Evolutionary conservation across 2,329 filamentous ascomycete genomes (phyloP).

Genomic region (Colletotrichum horii): DNA sequence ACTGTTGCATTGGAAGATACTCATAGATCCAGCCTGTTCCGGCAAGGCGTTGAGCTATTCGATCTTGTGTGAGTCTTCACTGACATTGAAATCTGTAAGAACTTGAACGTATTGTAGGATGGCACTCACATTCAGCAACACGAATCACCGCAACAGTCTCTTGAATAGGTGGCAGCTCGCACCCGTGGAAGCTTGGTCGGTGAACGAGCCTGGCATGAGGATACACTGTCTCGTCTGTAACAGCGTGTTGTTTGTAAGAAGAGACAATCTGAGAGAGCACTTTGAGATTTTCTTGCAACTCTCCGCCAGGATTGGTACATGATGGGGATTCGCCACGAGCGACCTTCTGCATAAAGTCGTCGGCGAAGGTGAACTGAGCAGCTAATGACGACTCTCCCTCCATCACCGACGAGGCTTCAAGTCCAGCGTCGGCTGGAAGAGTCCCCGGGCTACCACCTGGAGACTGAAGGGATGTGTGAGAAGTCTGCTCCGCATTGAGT

Average conservation of each 20-base stretch:
- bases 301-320: slow-evolving; percentile 25
- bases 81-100: too few relatives aligned
- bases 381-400: slow-evolving; percentile 51
- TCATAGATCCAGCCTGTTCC: slow-evolving; percentile 32
- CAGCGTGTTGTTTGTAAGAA: slow-evolving; percentile 28
- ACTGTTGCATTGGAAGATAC: slow-evolving; percentile 31
- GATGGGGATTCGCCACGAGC: slow-evolving; percentile 30
- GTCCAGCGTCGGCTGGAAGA: background rate
- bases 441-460: background rate
- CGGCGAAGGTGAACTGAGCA: slow-evolving; percentile 52
- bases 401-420: slow-evolving; percentile 28
- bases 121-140: background rate
- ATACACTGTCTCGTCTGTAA: slow-evolving; percentile 28
- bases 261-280: slow-evolving; percentile 35
- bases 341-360: slow-evolving; percentile 46
- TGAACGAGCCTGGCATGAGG: slow-evolving; percentile 22
- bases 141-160: slow-evolving; percentile 8
- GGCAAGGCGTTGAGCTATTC: background rate
- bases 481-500: slow-evolving; percentile 26
- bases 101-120: too few relatives aligned
- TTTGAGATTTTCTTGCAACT: slow-evolving; percentile 38
- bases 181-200: background rate
- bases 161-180: slow-evolving; percentile 21
- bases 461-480: slow-evolving; percentile 26
- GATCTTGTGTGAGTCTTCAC: accelerated